Conservation (phyloP, 2,329 filamentous ascomycete species). For the Akanthomyces dipterigenus region DNA sequence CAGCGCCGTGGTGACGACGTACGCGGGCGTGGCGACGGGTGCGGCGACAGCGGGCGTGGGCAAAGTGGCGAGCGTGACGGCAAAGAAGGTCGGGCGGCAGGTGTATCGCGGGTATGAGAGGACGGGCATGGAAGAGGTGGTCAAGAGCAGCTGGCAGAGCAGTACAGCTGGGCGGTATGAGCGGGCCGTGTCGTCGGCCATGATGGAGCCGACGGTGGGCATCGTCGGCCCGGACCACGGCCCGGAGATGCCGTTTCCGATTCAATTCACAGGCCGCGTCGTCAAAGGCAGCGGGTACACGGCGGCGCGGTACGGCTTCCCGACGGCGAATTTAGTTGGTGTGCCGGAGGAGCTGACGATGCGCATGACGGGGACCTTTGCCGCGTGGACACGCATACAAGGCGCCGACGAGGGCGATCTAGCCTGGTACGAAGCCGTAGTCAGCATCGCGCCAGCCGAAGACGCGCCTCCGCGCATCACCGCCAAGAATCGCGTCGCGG, state of each 20-base stretch:
- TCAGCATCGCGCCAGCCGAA: conserved; percentile 48
- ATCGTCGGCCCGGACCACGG: conserved; percentile 44
- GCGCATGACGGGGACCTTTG: conserved; percentile 55
- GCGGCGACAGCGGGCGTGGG: conserved; percentile 36
- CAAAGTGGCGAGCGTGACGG: conserved; percentile 25
- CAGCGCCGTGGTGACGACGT: conserved; percentile 36
- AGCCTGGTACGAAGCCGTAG: conserved; percentile 53
- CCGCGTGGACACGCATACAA: conserved; percentile 47
- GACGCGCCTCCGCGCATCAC: conserved; percentile 40
- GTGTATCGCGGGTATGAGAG: conserved; percentile 30
- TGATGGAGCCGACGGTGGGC: conserved; percentile 26
- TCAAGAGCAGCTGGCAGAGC: conserved; percentile 30
- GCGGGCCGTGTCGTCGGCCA: conserved; percentile 24
- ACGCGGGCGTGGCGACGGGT: conserved; percentile 30
- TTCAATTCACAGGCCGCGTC: conserved; percentile 44
- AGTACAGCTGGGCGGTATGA: conserved; percentile 31
- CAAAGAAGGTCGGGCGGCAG: conserved; percentile 34
- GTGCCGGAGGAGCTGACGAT: conserved; percentile 46
- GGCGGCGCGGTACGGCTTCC: conserved; percentile 35
- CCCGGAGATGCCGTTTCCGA: conserved; percentile 45
- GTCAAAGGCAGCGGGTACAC: conserved; percentile 37
- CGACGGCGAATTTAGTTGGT: conserved; percentile 47
- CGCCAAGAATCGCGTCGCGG: conserved; percentile 41
- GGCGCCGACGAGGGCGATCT: conserved; percentile 19
- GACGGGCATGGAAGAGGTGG: conserved; percentile 19